phyloP scores from a whole-genome alignment of 2,329 filamentous ascomycete species.

The Orbilia blumenaviensis region DNA sequence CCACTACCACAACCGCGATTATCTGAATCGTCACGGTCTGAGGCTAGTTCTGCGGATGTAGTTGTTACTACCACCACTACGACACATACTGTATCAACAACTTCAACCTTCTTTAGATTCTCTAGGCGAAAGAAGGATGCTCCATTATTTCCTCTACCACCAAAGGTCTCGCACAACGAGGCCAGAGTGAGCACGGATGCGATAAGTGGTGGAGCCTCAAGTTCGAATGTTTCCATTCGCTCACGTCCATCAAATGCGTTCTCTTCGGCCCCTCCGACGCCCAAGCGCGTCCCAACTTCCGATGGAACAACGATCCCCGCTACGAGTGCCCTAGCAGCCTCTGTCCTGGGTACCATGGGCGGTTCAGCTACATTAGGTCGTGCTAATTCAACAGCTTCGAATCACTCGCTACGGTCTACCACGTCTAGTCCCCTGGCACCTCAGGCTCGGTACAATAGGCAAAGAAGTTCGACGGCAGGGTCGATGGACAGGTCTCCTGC shows the following conservation, averaged over 20 bases:
- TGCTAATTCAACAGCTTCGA: slow-evolving; percentile 71
- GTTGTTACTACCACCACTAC: slow-evolving; percentile 69
- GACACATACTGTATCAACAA: slow-evolving; percentile 71
- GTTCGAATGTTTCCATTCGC: slow-evolving; percentile 22
- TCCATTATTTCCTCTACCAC: slow-evolving; percentile 86
- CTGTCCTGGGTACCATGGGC: slow-evolving; percentile 58
- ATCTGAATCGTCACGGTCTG: slow-evolving; percentile 89
- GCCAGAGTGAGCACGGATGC: slow-evolving; percentile 58
- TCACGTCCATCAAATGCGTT: slow-evolving; percentile 21
- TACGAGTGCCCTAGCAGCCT: slow-evolving; percentile 62
- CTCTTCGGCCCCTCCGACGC: slow-evolving; percentile 38
- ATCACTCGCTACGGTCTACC: slow-evolving; percentile 68
- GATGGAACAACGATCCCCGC: slow-evolving; percentile 25
- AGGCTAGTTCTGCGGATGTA: slow-evolving; percentile 79
- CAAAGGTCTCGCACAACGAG: slow-evolving; percentile 66
- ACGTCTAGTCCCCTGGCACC: slow-evolving; percentile 41
- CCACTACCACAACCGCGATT: slow-evolving; percentile 72
- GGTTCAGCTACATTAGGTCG: slow-evolving; percentile 65
- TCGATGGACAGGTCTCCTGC: slow-evolving; percentile 69
- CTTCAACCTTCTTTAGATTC: slow-evolving; percentile 81
- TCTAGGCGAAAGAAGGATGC: slow-evolving; percentile 78
- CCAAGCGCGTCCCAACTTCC: slow-evolving; percentile 37
- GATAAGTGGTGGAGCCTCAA: slow-evolving; percentile 30
- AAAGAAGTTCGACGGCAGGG: slow-evolving; percentile 84
- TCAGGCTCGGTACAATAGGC: slow-evolving; percentile 44